Base-by-base conservation (phyloP, 441 rosid species). In the Erysimum cheiri region DNA sequence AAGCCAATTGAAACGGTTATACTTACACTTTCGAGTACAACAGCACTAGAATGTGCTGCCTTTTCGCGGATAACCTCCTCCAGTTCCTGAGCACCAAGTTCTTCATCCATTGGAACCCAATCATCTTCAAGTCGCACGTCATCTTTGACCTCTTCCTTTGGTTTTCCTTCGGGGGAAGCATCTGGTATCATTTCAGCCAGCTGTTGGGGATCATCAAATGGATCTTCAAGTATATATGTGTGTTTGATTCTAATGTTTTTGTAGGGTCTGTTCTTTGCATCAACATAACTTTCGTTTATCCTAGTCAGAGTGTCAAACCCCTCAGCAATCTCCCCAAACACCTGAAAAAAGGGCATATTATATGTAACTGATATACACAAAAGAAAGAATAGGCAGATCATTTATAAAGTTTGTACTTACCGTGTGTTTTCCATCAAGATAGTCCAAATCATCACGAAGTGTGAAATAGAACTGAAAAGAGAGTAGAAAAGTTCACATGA, bases 81-180 rank as follows among this genome's bases (percentile, higher is more conserved):
- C 62, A 96, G 85, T 62, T 96, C 94, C 11, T 73, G 76, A 13
- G 75, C 28, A 60, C 83, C 88, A 67, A 96, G 71, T 80, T 88
- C 82, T 76, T 93, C 98, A 77, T 96, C 99, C 86, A 96, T 71
- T 8, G 99, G 98, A 69, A 89, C 91, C 99, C 99, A 96, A 80
- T 89, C 99, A 82, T 89, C 97, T 83, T 96, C 99, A 76, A 96
- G 97, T 40, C 97, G 89, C 37, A 91, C 96, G 36, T 89, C 88
- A 77, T 85, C 85, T 13, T 87, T 83, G 75, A 85, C 89, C 93
- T 96, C 99, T 65, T 93, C 97, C 80, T 84, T 93, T 0, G 99
- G 97, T 70, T 88, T 96, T 71, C 98, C 98, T 78, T 89, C 96
- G 0, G 98, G 98, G 12, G 99, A 96, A 74, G 97, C 84, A 56